Percentiles rank a stretch among this genome's conserved stretches.
phyloP scores from a whole-genome alignment of 805 yeast genomes.

The Diddensiella transvaalensis region DNA sequence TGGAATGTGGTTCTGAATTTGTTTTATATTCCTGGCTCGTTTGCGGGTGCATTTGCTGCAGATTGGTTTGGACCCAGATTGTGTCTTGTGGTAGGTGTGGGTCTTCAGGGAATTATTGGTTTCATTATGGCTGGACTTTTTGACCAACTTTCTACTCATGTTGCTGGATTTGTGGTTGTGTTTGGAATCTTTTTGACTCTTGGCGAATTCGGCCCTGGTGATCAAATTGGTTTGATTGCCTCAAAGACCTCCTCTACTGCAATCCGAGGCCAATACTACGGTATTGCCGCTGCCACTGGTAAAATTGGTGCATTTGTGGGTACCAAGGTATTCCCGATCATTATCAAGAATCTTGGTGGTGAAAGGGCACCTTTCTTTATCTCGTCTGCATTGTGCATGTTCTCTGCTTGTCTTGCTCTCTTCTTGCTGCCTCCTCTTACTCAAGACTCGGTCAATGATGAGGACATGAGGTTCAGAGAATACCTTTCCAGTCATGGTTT shows the following conservation, averaged over 20 bases:
- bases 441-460: constrained; percentile 74
- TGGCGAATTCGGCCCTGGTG: constrained; percentile 94
- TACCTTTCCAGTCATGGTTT: constrained; percentile 67
- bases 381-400: constrained; percentile 67
- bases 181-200: constrained; percentile 82
- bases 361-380: constrained; percentile 76
- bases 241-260: constrained; percentile 82
- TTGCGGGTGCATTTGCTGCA: constrained; percentile 74
- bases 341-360: constrained; percentile 62
- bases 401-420: constrained; percentile 63
- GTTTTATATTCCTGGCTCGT: constrained; percentile 88
- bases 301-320: constrained; percentile 91
- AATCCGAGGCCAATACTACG: constrained; percentile 84
- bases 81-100: constrained; percentile 65
- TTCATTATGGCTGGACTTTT: constrained; percentile 76
- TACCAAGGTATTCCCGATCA: constrained; percentile 79
- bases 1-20: constrained; percentile 87
- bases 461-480: constrained; percentile 65
- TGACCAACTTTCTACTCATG: constrained; percentile 48
- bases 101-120: constrained; percentile 72
- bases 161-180: constrained; percentile 76
- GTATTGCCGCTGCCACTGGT: constrained; percentile 86
- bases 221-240: constrained; percentile 82
- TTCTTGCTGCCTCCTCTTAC: constrained; percentile 75
- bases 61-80: constrained; percentile 86